phyloP scores from a whole-genome alignment of 345 rosid species.

The Combretum micranthum region DNA sequence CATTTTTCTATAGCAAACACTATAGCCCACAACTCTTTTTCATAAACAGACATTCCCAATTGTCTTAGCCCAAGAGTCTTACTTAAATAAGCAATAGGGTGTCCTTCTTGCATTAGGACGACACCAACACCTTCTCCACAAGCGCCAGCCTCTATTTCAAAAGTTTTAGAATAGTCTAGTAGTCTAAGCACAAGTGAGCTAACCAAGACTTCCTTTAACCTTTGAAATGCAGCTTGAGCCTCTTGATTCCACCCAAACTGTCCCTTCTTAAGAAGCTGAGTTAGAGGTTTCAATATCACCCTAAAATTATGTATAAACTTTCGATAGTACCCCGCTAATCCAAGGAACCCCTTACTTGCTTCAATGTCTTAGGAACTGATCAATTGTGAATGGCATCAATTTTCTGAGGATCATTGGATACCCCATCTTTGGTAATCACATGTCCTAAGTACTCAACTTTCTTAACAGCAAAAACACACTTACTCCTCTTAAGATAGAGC shows the following conservation, averaged over 20 bases:
- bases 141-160: not conserved
- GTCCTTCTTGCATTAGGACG: not conserved
- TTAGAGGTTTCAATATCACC: not conserved
- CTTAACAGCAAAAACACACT: not conserved
- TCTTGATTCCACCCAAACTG: not conserved
- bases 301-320: not conserved
- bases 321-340: not conserved
- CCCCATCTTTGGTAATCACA: not conserved
- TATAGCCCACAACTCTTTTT: slow-evolving; percentile 4
- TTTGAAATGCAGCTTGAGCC: not conserved
- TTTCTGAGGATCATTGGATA: not conserved
- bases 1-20: slow-evolving; percentile 6
- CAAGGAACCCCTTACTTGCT: not conserved
- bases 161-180: not conserved
- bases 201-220: not conserved
- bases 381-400: not conserved
- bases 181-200: not conserved
- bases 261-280: not conserved
- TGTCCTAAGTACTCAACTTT: not conserved
- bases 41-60: not conserved
- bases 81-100: slow-evolving; percentile 5
- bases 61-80: not conserved
- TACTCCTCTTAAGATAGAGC: not conserved
- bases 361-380: not conserved
- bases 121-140: not conserved